Evolutionary conservation across 2,329 filamentous ascomycete genomes (phyloP), one percentile per base, ranked within the genome.

Genomic region (Diaporthe capsici): DNA sequence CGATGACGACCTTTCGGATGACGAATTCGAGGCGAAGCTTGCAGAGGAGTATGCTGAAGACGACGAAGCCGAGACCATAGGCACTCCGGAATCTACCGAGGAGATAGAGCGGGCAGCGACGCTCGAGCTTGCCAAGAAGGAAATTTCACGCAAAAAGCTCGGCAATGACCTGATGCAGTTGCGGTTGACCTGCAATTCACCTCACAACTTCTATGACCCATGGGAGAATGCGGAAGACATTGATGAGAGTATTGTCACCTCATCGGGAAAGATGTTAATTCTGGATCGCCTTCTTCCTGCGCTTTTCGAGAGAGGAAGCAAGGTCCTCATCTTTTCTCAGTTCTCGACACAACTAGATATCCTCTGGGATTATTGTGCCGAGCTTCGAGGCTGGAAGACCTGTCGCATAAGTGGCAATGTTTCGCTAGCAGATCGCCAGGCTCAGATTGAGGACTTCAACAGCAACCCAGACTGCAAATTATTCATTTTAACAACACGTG

Each of bases 121-220:
- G 0, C 88, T 96, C 0, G 93, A 95, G 12, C 86, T 95, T 75
- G 96, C 95, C 0, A 97, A 96, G 82, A 93, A 94, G 73, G 95
- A 98, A 82, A 94, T 98, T n/a, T 88, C 92, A 4, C 91, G 91
- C 58, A 98, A 98, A 86, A 98, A 98, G 81, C 88, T 98, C 1
- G 96, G 97, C 63, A 99, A 99, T 79, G 94, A 95, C 0, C 86
- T 98, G 28, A 95, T 98, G 88, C 97, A 99, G 82, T 91, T 98
- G 4, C 94, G 97, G 0, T 90, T 98, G 0, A 95, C 95, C 15
- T 98, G 97, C 84, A 98, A 99, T 83, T 95, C 92, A 0, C 97
- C 97, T 0, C 96, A 98, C 84, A 98, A 98, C 82, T 98, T 99
- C 83, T 98, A 98, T 85, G 97, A 95, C 82, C 96, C 97, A 0